Evolutionary conservation across 768 basidiomycete species (phyloP), one percentile per base, ranked within the genome.

Genomic region (Macrocybe gigantea): DNA sequence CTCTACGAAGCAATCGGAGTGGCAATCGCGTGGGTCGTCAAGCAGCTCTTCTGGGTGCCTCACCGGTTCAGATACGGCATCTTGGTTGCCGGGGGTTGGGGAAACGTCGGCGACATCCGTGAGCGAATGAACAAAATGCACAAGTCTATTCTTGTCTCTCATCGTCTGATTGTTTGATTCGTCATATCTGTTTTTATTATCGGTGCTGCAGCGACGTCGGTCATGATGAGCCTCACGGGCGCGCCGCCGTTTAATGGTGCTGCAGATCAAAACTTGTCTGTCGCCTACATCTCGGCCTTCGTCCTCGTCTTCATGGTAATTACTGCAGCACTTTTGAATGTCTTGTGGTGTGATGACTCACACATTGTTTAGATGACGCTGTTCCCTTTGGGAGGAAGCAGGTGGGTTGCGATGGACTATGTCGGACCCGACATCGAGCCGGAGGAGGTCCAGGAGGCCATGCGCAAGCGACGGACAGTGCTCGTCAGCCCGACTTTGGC

Each of bases 21-120:
- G 7, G 33, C 61, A 6, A 68, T 82, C 15, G 78, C 80, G 0
- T 81, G 72, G 68, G 41, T 75, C n/a, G 64, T 80, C 45, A 77
- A 76, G 42, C 75, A 77, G 51, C 54, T 84, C 43, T 88, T 84
- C 56, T 88, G 85, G 79, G 85, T 89, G 2, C 88, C 88, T 1
- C 82, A 86, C 56, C 74, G 83, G 29, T 88, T 89, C 57, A 70
- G 86, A 41, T 78, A 81, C 55, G 88, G 86, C 0, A 71, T 89
- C 15, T 56, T 88, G 0, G 77, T 78, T 3, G 84, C 85, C 0
- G 86, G 85, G 35, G 78, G 75, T 3, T 88, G 79, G 78, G 75
- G 70, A 7, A 88, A 88, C 54, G 75, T 75, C 38, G 84, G 81
- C 7, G 87, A 86, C 56, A 76, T 88, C 32, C 82, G 85, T 87